A percentile compares a stretch with the other conserved stretches of the same genome.
phyloP scores from a whole-genome alignment of 176 grass and related monocot species.

The Pharus latifolius region DNA sequence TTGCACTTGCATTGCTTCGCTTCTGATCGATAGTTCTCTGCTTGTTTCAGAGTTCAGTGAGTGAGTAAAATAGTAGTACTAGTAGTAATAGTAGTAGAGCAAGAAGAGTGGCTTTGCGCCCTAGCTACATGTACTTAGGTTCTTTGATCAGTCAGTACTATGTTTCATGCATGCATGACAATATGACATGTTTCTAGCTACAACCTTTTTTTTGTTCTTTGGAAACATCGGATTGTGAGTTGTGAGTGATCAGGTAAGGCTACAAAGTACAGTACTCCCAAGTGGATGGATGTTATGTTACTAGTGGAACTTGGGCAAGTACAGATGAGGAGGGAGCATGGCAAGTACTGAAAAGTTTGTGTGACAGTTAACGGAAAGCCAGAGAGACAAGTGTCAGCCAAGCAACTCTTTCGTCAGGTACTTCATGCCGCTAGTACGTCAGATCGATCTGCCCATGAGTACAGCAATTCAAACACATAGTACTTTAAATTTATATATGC shows the following conservation, averaged over 20 bases:
- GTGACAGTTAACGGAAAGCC: too few species aligned
- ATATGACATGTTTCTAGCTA: neutral
- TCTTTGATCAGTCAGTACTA: neutral
- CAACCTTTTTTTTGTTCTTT: too few species aligned
- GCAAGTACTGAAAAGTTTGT: neutral
- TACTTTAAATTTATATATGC: too few species aligned
- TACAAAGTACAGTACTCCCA: too few species aligned
- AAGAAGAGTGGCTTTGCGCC: constrained; percentile 27
- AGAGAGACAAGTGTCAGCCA: too few species aligned
- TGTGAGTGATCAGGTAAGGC: neutral
- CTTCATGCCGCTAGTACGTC: too few species aligned
- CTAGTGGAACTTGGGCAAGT: too few species aligned
- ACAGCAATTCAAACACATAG: too few species aligned
- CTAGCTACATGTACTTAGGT: constrained; percentile 26
- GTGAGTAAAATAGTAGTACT: neutral
- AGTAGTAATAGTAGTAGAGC: constrained; percentile 4
- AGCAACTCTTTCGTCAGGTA: too few species aligned
- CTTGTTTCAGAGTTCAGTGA: constrained; percentile 5
- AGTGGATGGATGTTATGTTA: neutral
- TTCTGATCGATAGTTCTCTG: neutral
- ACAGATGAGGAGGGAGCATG: neutral
- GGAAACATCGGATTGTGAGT: neutral
- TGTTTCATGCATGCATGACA: neutral
- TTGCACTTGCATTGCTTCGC: neutral
- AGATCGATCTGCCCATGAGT: too few species aligned